Conservation (phyloP, 139 green algal species). For the Medakamo hakoo region DNA sequence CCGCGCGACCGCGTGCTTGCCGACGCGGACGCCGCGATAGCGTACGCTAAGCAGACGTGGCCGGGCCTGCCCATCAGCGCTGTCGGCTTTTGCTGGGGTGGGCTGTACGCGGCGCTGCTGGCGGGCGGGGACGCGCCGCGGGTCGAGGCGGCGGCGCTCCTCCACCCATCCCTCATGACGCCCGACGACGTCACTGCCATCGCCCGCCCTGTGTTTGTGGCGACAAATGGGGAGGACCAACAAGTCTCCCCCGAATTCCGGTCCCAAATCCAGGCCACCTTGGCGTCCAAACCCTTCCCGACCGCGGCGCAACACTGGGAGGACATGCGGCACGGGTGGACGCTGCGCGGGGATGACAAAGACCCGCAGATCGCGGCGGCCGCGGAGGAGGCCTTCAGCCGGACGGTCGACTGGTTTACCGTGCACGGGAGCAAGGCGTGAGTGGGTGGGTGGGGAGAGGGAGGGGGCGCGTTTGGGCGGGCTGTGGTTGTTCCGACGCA, state of each 20-base stretch:
- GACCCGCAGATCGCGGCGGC: too few relatives aligned
- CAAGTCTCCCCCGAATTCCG: not conserved
- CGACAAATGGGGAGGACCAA: not conserved
- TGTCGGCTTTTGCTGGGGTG: not conserved
- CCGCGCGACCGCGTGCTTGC: not conserved
- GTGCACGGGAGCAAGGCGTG: not conserved
- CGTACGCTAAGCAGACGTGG: not conserved
- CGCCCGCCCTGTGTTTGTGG: not conserved
- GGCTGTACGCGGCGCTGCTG: not conserved
- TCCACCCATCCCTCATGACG: not conserved
- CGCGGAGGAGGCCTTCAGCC: not conserved
- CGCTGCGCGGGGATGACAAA: not conserved
- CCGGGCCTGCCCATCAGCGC: not conserved
- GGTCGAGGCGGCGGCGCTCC: not conserved
- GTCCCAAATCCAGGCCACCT: not conserved
- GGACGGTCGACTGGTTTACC: not conserved
- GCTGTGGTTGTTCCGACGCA: not conserved
- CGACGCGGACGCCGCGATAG: not conserved
- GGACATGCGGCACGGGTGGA: not conserved
- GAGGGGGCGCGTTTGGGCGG: too few relatives aligned
- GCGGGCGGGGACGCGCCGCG: too few relatives aligned
- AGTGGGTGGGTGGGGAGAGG: not conserved
- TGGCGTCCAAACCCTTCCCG: not conserved
- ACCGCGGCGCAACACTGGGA: not conserved
- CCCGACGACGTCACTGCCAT: not conserved